These are phyloP conservation scores for Cercis canadensis DNA, from an alignment of 306 rosid species.

Conservation along the genomic window DNA sequence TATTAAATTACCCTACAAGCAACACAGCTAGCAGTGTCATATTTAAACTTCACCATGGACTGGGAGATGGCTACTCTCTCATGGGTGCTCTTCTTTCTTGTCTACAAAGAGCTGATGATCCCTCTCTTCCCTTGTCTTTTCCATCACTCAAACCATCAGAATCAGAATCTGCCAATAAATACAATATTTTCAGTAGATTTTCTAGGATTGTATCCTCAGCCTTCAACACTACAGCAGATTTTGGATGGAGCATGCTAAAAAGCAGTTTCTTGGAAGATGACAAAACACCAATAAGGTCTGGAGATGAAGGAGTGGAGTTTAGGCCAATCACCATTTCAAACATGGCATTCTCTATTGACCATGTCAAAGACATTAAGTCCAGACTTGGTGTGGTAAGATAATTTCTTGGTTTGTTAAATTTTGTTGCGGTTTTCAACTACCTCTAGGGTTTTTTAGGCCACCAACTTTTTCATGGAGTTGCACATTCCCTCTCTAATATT, in stretches of 20 bases:
- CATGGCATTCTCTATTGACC: constrained; percentile 11
- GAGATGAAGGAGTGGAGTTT: not conserved
- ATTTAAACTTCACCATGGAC: constrained; percentile 27
- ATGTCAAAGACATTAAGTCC: constrained; percentile 2
- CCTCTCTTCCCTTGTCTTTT: constrained; percentile 8
- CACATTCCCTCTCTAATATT: no score
- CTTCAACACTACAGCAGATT: not conserved
- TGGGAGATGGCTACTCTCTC: constrained; percentile 34
- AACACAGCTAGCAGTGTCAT: constrained; percentile 3
- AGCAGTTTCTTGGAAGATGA: constrained; percentile 26
- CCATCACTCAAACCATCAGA: no score
- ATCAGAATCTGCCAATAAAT: no score
- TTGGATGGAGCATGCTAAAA: not conserved
- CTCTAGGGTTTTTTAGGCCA: no score
- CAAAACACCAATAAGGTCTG: constrained; percentile 16
- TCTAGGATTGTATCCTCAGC: not conserved
- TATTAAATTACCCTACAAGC: constrained; percentile 23
- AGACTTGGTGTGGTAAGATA: constrained; percentile 51
- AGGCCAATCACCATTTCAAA: not conserved
- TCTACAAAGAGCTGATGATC: constrained; percentile 17
- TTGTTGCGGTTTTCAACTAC: not conserved
- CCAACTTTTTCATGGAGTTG: no score
- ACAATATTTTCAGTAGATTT: not conserved
- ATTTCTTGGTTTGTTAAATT: not conserved
- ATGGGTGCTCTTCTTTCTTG: constrained; percentile 32